Conservation (phyloP, 257 asterid species). For the Gentiana straminea region DNA sequence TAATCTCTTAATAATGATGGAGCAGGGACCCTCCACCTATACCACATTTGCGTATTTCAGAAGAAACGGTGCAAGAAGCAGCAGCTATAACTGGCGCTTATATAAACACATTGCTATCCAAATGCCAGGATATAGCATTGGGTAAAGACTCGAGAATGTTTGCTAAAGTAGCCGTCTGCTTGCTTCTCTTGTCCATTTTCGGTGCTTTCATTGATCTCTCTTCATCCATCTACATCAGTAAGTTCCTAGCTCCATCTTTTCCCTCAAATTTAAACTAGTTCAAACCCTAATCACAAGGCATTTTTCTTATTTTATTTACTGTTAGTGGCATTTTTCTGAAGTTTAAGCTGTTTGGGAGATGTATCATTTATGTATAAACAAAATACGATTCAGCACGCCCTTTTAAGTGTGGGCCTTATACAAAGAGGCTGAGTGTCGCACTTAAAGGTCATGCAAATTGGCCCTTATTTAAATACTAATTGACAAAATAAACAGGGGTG, state of each 20-base stretch:
- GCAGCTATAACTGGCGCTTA: slow-evolving; percentile 30
- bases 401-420: no score
- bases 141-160: slow-evolving; percentile 65
- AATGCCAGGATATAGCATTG: slow-evolving; percentile 50
- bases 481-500: no score
- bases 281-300: not conserved
- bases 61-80: slow-evolving; percentile 46
- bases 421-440: no score
- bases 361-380: no score
- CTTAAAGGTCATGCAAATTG: no score
- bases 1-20: not conserved
- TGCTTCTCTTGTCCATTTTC: slow-evolving; percentile 30
- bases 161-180: slow-evolving; percentile 32
- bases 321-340: no score
- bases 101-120: slow-evolving; percentile 39
- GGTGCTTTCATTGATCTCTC: slow-evolving; percentile 47
- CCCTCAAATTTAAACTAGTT: not conserved
- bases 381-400: no score
- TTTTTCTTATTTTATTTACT: not conserved
- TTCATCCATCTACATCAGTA: slow-evolving; percentile 53
- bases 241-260: slow-evolving; percentile 14
- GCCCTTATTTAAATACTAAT: no score
- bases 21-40: slow-evolving; percentile 81
- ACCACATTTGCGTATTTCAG: slow-evolving; percentile 66
- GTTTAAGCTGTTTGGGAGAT: no score